phyloP scores from a whole-genome alignment of 1,139 yeast genomes.

The Geotrichum australiense region DNA sequence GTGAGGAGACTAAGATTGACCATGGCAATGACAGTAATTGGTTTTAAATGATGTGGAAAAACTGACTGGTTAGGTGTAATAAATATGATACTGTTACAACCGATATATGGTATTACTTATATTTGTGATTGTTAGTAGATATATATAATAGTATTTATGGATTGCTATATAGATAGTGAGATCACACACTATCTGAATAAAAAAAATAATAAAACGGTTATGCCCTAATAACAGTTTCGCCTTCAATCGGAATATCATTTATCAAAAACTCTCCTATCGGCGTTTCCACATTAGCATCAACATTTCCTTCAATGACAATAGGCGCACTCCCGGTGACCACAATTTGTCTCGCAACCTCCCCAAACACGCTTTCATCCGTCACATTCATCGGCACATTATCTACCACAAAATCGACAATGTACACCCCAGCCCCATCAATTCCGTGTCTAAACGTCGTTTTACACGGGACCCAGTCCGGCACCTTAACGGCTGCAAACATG shows the following conservation, averaged over 20 bases:
- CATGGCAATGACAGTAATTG: no score
- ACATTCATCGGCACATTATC: constrained; percentile 31
- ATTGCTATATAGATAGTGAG: no score
- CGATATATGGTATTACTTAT: no score
- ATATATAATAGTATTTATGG: no score
- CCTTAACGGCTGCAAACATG: constrained; percentile 29
- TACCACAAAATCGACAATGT: constrained; percentile 26
- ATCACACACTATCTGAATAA: no score
- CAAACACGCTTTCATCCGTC: constrained; percentile 28
- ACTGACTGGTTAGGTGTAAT: no score
- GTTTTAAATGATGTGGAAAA: no score
- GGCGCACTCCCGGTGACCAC: constrained; percentile 27
- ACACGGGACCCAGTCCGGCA: constrained; percentile 34
- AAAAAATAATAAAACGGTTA: not conserved
- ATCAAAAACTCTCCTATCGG: constrained; percentile 37
- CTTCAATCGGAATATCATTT: constrained; percentile 27
- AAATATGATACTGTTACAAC: no score
- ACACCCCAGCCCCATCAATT: constrained; percentile 11
- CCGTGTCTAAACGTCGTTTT: constrained; percentile 22
- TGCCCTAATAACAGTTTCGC: constrained; percentile 21
- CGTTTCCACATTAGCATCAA: constrained; percentile 37
- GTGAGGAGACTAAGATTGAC: no score
- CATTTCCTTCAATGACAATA: constrained; percentile 29
- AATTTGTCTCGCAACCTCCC: constrained; percentile 28
- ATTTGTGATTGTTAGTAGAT: no score